Evolutionary conservation across 176 grass and related monocot genomes (phyloP), one percentile per base, ranked within the genome.

Genomic region (Bolboschoenus planiculmis): DNA sequence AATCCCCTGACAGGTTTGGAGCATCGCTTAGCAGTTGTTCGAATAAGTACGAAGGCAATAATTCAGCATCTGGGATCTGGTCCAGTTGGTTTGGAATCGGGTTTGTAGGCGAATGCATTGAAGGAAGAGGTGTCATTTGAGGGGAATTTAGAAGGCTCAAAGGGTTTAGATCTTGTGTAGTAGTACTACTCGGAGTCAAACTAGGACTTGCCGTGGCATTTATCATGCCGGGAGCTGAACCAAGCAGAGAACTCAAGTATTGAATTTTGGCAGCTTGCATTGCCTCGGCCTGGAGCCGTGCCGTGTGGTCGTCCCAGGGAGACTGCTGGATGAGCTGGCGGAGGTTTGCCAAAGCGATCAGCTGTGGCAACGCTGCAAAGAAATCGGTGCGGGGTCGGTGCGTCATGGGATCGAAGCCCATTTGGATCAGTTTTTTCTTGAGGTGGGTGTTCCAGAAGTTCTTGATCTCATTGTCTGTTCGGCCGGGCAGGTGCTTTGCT

Each of bases 381-480:
- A 98, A 90, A 84, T 98, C 90, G 0, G 95, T 98, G 47, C 95
- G 88, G 27, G 92, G 95, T 5, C 79, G 85, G 87, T 98, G 95
- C 4, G 95, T 98, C 92, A 94, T 98, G 2, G 95, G 95, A 87
- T 98, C 95, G 36, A 98, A 90, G 31, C 95, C 95, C 95, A 95
- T 98, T 78, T 95, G 95, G 82, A 98, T 98, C 18, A 98, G 79
- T 75, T 98, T 94, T 86, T 98, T 98, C 90, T 95, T 98, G 54
- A 98, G 92, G 85, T 95, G 92, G 0, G 95, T 98, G 87, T 98
- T 98, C 95, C 95, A 98, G 87, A 91, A 98, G 37, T 98, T 98
- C 90, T 98, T 98, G 88, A 98, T 98, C 84, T 98, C 95, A 1
- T 98, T 98, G 85, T 98, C 95, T 0, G 95, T 98, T 18, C 95